These are phyloP conservation scores for Flaveria floridana DNA, from an alignment of 140 eudicot species.

Conservation along the genomic window DNA sequence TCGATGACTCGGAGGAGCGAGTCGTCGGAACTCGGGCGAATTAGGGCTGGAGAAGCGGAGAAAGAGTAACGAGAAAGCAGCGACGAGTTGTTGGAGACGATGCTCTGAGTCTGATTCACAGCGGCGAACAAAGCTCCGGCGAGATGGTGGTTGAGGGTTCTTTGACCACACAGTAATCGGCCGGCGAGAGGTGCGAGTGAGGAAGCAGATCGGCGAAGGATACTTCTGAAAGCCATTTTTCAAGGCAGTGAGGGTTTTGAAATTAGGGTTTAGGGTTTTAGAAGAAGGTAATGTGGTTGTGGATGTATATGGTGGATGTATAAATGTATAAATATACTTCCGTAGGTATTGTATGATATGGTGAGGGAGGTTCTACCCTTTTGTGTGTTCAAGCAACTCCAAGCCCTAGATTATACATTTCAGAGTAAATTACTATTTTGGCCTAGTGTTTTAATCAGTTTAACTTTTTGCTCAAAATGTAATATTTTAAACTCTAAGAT, in stretches of 20 bases:
- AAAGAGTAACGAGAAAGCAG: slow-evolving; percentile 33
- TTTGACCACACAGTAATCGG: slow-evolving; percentile 41
- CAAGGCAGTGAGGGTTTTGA: slow-evolving; percentile 1
- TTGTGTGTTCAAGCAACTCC: no score
- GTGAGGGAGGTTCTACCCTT: no score
- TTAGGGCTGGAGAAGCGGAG: slow-evolving; percentile 38
- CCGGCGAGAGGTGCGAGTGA: slow-evolving; percentile 52
- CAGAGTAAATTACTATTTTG: no score
- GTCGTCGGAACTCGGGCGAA: slow-evolving; percentile 48
- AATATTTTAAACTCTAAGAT: no score
- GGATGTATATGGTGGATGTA: no score
- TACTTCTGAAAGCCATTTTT: slow-evolving; percentile 46
- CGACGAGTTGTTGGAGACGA: slow-evolving; percentile 20
- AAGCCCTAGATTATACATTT: no score
- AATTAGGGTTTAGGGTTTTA: slow-evolving; percentile 23
- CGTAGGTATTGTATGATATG: no score
- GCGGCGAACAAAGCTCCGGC: slow-evolving; percentile 49
- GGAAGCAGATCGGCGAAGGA: slow-evolving; percentile 63
- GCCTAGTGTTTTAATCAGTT: no score
- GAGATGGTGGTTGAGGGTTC: slow-evolving; percentile 31
- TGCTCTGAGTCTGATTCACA: slow-evolving; percentile 31
- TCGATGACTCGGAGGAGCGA: slow-evolving; percentile 50
- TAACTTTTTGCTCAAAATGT: no score
- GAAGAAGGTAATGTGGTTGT: neutral
- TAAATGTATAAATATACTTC: no score